These are phyloP conservation scores for Petrea volubilis DNA, from an alignment of 257 asterid species.

Conservation along the genomic window DNA sequence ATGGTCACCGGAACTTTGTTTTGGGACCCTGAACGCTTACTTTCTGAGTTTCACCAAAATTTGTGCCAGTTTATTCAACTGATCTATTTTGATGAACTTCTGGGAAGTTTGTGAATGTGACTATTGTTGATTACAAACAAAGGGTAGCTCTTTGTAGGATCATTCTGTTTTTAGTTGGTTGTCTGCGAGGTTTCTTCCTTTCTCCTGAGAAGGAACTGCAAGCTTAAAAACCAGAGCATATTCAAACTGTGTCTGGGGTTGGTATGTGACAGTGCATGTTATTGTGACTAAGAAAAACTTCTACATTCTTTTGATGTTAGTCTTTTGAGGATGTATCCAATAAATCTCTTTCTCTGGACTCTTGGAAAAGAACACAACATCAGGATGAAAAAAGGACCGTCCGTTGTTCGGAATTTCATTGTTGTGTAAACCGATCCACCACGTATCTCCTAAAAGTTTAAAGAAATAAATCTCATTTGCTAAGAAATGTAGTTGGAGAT, in stretches of 20 bases:
- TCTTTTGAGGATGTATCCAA: not conserved
- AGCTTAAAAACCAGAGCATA: not conserved
- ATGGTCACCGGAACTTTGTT: not conserved
- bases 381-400: not conserved
- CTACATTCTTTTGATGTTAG: not conserved
- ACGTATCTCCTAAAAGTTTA: not conserved
- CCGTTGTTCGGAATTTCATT: not conserved
- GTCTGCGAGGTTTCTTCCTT: not conserved
- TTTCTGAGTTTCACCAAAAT: not conserved
- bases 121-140: not conserved
- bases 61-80: not conserved
- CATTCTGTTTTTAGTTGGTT: not conserved
- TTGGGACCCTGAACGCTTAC: not conserved
- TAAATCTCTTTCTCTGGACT: not conserved
- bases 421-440: not conserved
- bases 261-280: not conserved
- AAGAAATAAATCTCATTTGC: not conserved
- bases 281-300: not conserved
- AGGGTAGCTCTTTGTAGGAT: not conserved
- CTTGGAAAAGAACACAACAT: not conserved
- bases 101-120: not conserved
- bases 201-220: not conserved
- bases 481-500: too few relatives aligned
- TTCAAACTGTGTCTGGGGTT: not conserved
- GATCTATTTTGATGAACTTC: not conserved